phyloP scores from a whole-genome alignment of 2,329 filamentous ascomycete genomes.

The Biscogniauxia marginata region DNA sequence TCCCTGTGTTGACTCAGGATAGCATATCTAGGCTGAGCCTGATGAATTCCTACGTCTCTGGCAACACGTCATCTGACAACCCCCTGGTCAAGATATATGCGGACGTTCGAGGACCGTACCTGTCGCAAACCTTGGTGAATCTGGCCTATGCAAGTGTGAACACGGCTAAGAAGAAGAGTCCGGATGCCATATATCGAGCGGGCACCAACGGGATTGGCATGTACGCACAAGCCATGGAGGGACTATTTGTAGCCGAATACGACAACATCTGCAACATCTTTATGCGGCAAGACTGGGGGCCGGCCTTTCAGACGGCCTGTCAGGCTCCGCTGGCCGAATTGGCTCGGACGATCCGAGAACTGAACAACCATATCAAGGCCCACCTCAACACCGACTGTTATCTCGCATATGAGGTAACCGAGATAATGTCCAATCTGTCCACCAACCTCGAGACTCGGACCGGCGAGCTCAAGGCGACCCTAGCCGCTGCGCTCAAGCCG shows the following conservation, averaged over 20 bases:
- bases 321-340: slow-evolving; percentile 78
- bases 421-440: slow-evolving; percentile 79
- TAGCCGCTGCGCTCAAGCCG: slow-evolving; percentile 84
- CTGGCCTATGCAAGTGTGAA: slow-evolving; percentile 83
- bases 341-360: slow-evolving; percentile 78
- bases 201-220: slow-evolving; percentile 90
- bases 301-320: slow-evolving; percentile 76
- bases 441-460: slow-evolving; percentile 78
- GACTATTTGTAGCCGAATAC: slow-evolving; percentile 83
- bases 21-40: slow-evolving; percentile 72
- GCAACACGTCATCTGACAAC: slow-evolving; percentile 60
- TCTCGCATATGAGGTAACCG: slow-evolving; percentile 91
- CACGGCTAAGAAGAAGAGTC: slow-evolving; percentile 76
- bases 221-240: slow-evolving; percentile 85
- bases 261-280: slow-evolving; percentile 90
- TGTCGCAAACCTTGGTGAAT: slow-evolving; percentile 80
- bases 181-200: slow-evolving; percentile 80
- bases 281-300: slow-evolving; percentile 77
- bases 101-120: slow-evolving; percentile 81
- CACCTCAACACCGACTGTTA: slow-evolving; percentile 91
- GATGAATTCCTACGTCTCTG: slow-evolving; percentile 75
- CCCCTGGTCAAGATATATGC: slow-evolving; percentile 80
- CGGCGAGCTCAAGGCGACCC: slow-evolving; percentile 77
- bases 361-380: slow-evolving; percentile 84
- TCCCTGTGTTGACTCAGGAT: slow-evolving; percentile 76